Evolutionary conservation across 2,329 filamentous ascomycete genomes (phyloP), one percentile per base, ranked within the genome.

Genomic region (Aureobasidium subglaciale): DNA sequence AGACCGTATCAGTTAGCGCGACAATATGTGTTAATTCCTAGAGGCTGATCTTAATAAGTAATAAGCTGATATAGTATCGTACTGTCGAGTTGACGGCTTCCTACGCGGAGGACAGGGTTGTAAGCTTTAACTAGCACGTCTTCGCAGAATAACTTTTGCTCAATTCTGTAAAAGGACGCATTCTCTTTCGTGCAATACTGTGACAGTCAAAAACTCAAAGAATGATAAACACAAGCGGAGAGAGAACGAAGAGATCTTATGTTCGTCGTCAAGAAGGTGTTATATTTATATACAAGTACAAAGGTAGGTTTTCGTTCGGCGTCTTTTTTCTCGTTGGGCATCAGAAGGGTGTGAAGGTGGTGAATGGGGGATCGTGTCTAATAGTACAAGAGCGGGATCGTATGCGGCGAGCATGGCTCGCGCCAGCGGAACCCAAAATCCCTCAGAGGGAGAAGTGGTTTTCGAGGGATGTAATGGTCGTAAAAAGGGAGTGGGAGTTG

Each of bases 201-300:
- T n/a, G n/a, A n/a, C n/a, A n/a, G n/a, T n/a, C n/a, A n/a, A n/a
- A n/a, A n/a, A n/a, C n/a, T n/a, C n/a, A n/a, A n/a, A n/a, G n/a
- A n/a, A n/a, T n/a, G n/a, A 25, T 1, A 5, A 20, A 5, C 1
- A 20, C 2, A 24, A 34, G 7, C 32, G 11, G 11, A 3, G 8
- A 35, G 25, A 16, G 18, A 25, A 8, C 25, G 25, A 48, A 46
- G n/a, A 48, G 18, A 13, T 32, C 24, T 40, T 40, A 40, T 50
- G 32, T 50, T 38, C 27, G 29, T 50, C 46, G 25, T 50, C 46
- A 50, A 38, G 34, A 50, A 50, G 34, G 24, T 35, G 32, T 35
- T 16, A 38, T 50, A 22, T 34, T 50, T 52, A 52, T 52, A 30
- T 52, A 52, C 48, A 52, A 41, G 48, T 52, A 52, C 48, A 52